These are phyloP conservation scores for Schoenoplectus tabernaemontani DNA, from an alignment of 202 grass and related monocot genomes.

Conservation along the genomic window DNA sequence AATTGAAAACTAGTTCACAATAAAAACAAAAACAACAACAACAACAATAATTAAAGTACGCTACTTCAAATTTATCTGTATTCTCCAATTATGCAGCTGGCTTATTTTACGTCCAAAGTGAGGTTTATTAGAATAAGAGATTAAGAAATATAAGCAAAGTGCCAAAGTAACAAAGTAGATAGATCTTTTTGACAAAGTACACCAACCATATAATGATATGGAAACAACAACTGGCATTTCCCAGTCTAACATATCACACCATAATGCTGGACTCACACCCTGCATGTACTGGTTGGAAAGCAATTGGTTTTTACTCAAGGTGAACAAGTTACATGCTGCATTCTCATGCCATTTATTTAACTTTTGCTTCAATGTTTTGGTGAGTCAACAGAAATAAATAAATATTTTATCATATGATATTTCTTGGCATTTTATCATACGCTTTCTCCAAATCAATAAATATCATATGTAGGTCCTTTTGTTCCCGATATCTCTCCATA, in stretches of 20 bases:
- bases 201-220: neutral
- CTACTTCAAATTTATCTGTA: neutral
- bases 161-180: neutral
- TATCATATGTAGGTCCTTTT: too few relatives aligned
- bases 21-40: neutral
- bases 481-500: too few relatives aligned
- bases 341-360: neutral
- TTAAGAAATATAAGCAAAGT: neutral
- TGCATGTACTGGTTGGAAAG: neutral
- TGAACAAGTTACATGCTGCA: neutral
- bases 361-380: neutral
- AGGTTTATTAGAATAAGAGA: neutral
- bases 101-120: neutral
- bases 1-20: slow-evolving; percentile 4
- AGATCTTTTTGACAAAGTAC: neutral
- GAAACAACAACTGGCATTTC: neutral
- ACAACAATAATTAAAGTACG: slow-evolving; percentile 19
- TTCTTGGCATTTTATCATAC: too few relatives aligned
- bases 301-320: neutral
- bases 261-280: neutral
- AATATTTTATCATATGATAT: too few relatives aligned
- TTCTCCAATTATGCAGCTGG: neutral
- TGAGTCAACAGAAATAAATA: too few relatives aligned
- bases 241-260: neutral
- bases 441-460: too few relatives aligned